Evolutionary conservation across 78 protist genomes (phyloP).

Genomic region (Chrysochromulina tobinii): DNA sequence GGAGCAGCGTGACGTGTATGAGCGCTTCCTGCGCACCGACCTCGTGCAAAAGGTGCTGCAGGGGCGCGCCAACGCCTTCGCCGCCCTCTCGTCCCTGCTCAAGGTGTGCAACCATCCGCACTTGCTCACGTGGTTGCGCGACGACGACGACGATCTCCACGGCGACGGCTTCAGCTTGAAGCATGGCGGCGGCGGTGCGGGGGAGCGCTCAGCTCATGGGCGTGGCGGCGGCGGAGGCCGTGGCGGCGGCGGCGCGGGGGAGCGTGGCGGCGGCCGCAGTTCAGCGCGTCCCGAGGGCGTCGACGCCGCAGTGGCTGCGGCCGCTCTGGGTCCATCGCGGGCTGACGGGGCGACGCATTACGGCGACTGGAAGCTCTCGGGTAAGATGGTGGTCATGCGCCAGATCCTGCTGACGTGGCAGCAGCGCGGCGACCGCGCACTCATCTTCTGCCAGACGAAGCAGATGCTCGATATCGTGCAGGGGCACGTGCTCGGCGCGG

Average conservation of each 20-base stretch:
- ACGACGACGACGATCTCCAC: not conserved
- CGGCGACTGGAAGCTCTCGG: slow-evolving; percentile 19
- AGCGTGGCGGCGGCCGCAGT: no score
- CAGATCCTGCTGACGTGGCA: slow-evolving; percentile 83
- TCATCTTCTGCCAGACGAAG: slow-evolving; percentile 91
- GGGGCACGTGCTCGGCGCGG: not conserved
- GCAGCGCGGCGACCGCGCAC: slow-evolving; percentile 72
- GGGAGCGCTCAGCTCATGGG: no score
- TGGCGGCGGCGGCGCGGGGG: not conserved
- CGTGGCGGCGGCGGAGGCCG: not conserved
- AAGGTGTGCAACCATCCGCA: slow-evolving; percentile 97
- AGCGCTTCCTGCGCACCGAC: slow-evolving; percentile 58
- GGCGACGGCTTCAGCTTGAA: no score
- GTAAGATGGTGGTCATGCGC: slow-evolving; percentile 20
- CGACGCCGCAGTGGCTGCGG: no score
- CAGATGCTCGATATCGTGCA: slow-evolving; percentile 94
- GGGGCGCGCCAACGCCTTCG: not conserved
- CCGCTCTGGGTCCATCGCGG: no score
- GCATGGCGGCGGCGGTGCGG: no score
- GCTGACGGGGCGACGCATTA: not conserved
- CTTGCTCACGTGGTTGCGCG: slow-evolving; percentile 24
- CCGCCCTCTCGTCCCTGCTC: slow-evolving; percentile 72
- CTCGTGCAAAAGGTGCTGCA: not conserved
- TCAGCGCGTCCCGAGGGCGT: not conserved
- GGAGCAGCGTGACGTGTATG: slow-evolving; percentile 80